These are phyloP conservation scores for Pseudogymnoascus sp. DNA, from an alignment of 2,329 filamentous ascomycete genomes.

Conservation along the genomic window DNA sequence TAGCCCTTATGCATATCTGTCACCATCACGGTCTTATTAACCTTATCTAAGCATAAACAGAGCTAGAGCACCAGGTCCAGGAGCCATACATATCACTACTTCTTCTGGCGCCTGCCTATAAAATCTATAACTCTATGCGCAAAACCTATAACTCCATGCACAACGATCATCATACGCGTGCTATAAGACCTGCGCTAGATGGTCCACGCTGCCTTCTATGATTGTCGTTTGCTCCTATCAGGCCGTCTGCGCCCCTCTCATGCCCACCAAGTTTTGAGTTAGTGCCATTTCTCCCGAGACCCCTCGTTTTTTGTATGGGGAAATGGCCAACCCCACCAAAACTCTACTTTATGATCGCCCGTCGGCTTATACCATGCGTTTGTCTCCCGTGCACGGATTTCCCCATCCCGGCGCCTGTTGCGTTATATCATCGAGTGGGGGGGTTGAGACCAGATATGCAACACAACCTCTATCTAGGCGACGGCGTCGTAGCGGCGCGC, in stretches of 20 bases:
- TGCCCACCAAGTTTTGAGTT: neutral
- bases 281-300: neutral
- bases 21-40: neutral
- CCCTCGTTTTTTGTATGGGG: neutral
- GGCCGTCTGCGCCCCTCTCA: neutral
- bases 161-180: neutral
- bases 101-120: neutral
- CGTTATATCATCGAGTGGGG: neutral
- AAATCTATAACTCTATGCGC: neutral
- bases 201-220: neutral
- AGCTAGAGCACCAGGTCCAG: neutral
- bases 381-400: neutral
- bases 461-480: neutral
- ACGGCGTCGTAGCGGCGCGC: neutral
- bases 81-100: neutral
- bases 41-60: neutral
- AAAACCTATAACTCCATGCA: neutral
- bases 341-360: neutral
- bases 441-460: no score
- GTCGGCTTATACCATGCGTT: neutral
- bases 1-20: neutral
- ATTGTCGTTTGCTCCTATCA: neutral
- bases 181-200: neutral
- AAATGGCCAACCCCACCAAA: neutral
- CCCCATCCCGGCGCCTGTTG: no score